Percentiles rank a stretch among this genome's conserved stretches.
Conservation (phyloP, 768 basidiomycete species). For the Cyathus striatus region DNA sequence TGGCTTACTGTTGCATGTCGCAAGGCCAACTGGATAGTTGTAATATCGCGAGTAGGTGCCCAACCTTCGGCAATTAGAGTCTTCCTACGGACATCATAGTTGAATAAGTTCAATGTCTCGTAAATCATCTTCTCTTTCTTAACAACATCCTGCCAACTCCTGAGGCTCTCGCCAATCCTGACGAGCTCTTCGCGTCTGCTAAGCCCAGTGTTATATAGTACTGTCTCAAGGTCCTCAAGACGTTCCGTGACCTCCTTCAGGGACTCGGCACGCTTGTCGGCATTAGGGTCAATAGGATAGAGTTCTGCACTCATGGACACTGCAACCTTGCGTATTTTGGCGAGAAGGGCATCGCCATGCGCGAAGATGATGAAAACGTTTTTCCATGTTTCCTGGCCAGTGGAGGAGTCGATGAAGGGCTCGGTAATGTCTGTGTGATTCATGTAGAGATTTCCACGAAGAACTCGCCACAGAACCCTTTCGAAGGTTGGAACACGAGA, state of each 20-base stretch:
- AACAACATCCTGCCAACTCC: constrained; percentile 92
- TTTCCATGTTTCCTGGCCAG: constrained; percentile 84
- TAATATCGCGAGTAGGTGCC: constrained; percentile 92
- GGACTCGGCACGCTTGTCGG: constrained; percentile 87
- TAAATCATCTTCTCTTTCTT: constrained; percentile 95
- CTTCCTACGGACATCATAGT: constrained; percentile 90
- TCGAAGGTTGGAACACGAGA: constrained; percentile 90
- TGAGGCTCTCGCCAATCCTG: constrained; percentile 78
- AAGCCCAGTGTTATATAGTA: constrained; percentile 83
- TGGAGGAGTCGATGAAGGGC: constrained; percentile 84
- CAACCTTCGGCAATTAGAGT: constrained; percentile 97
- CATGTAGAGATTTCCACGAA: constrained; percentile 98
- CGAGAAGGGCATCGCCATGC: constrained; percentile 85
- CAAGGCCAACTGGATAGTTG: constrained; percentile 79
- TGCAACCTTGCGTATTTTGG: constrained; percentile 96
- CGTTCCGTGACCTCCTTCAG: constrained; percentile 84
- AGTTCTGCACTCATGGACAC: constrained; percentile 99
- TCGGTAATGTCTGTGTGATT: constrained; percentile 94
- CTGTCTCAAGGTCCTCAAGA: constrained; percentile 86
- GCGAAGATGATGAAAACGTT: constrained; percentile 99
- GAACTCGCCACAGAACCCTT: constrained; percentile 95
- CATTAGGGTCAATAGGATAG: constrained; percentile 93
- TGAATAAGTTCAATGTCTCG: constrained; percentile 92
- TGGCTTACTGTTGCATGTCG: constrained; percentile 80
- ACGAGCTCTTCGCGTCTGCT: constrained; percentile 80